Evolutionary conservation across 495 filamentous ascomycete species (phyloP).

Genomic region (Extremus antarcticus): DNA sequence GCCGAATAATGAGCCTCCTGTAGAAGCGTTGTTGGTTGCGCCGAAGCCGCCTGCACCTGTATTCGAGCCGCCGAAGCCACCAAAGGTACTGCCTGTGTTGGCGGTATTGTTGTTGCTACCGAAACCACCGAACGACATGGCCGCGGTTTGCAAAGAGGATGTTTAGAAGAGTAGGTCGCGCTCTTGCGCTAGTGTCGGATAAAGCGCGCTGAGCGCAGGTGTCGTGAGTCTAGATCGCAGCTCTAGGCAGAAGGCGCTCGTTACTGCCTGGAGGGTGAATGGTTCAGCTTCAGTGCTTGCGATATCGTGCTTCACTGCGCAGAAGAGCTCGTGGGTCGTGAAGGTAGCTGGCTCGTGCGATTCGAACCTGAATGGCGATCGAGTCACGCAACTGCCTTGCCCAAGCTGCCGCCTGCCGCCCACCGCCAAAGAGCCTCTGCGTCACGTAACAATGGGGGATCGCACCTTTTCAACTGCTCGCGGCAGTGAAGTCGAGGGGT

Average conservation of each 20-base stretch:
- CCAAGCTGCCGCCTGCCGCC: neutral
- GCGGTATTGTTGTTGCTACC: conserved; percentile 22
- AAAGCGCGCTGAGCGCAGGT: neutral
- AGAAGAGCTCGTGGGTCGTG: no score
- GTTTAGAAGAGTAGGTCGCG: conserved; percentile 22
- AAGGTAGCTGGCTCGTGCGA: no score
- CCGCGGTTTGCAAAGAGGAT: conserved; percentile 14
- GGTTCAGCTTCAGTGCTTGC: neutral
- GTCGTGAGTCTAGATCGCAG: neutral
- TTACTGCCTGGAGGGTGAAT: neutral
- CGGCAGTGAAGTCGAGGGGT: neutral
- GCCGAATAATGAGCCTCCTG: conserved; percentile 16
- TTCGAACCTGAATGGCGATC: no score
- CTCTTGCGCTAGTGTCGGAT: conserved; percentile 12
- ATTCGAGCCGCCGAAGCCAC: conserved; percentile 38
- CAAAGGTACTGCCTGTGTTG: conserved; percentile 34
- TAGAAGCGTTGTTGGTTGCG: conserved; percentile 37
- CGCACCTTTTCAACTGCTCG: neutral
- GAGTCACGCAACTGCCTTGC: no score
- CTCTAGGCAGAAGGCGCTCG: neutral
- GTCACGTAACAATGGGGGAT: neutral
- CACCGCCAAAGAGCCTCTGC: no score
- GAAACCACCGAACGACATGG: conserved; percentile 38
- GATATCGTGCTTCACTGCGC: no score
- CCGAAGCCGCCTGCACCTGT: conserved; percentile 42